These are phyloP conservation scores for Penicillium hordei DNA, from an alignment of 2,329 filamentous ascomycete species.

Conservation along the genomic window DNA sequence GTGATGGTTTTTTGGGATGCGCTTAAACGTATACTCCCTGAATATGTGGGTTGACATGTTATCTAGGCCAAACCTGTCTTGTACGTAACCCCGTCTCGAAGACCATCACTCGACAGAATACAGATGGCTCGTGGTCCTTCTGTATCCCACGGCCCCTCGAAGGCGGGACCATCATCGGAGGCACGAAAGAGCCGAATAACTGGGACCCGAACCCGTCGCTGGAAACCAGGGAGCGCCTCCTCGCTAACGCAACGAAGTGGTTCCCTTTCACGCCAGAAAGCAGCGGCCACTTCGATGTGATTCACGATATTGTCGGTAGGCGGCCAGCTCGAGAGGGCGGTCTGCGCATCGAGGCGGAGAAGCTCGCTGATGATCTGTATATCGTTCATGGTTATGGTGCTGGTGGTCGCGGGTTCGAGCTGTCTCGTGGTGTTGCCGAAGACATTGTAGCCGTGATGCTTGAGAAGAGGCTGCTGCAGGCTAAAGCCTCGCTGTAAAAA, in stretches of 20 bases:
- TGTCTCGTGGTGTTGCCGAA: slow-evolving; percentile 61
- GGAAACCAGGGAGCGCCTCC: slow-evolving; percentile 50
- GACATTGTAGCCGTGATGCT: slow-evolving; percentile 48
- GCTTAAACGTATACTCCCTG: background rate
- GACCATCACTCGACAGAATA: slow-evolving; percentile 61
- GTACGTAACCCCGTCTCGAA: slow-evolving; percentile 46
- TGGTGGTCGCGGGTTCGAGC: slow-evolving; percentile 61
- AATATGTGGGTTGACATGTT: background rate
- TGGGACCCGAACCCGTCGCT: slow-evolving; percentile 53
- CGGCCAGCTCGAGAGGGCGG: slow-evolving; percentile 48
- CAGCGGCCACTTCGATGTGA: slow-evolving; percentile 42
- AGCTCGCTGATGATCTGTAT: slow-evolving; percentile 25
- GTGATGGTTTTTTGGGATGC: background rate
- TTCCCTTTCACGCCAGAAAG: slow-evolving; percentile 43
- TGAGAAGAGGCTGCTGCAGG: slow-evolving; percentile 21
- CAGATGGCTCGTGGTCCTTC: slow-evolving; percentile 64
- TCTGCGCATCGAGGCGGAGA: slow-evolving; percentile 56
- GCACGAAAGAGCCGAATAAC: slow-evolving; percentile 62
- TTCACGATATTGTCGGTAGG: slow-evolving; percentile 49
- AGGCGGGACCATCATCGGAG: slow-evolving; percentile 65
- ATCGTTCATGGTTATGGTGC: slow-evolving; percentile 60
- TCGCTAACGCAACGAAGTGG: slow-evolving; percentile 44
- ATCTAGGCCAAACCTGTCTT: slow-evolving; percentile 48
- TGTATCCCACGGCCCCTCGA: slow-evolving; percentile 61
- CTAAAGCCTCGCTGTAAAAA: slow-evolving; percentile 27